Evolutionary conservation across 805 yeast genomes (phyloP).

Genomic region (Brettanomyces naardenensis): DNA sequence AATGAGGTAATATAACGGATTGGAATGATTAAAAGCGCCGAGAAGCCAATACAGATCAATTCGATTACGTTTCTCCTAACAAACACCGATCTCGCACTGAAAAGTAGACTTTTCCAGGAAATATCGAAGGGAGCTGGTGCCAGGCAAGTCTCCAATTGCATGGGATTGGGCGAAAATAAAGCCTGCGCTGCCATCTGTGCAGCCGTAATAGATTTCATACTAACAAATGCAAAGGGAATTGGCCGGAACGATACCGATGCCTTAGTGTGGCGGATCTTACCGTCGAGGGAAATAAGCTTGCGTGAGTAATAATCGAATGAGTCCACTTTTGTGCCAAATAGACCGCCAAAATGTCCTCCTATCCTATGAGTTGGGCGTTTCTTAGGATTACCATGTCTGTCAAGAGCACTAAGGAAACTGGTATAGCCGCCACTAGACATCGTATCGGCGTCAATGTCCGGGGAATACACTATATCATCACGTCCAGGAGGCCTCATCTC

Average conservation of each 20-base stretch:
- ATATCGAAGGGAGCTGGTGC: slow-evolving; percentile 98
- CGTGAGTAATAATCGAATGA: slow-evolving; percentile 28
- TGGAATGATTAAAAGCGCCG: slow-evolving; percentile 45
- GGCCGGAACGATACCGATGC: slow-evolving; percentile 30
- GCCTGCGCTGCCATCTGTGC: slow-evolving; percentile 99
- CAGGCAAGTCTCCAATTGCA: slow-evolving; percentile 69
- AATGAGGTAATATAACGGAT: slow-evolving; percentile 50
- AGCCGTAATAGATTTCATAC: slow-evolving; percentile 88
- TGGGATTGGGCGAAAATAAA: slow-evolving; percentile 81
- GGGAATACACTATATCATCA: slow-evolving; percentile 5
- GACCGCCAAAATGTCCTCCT: slow-evolving; percentile 12
- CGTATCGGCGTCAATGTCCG: slow-evolving; percentile 4
- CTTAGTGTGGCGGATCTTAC: slow-evolving; percentile 28
- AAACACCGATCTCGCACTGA: slow-evolving; percentile 31
- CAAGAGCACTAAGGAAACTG: slow-evolving; percentile 15
- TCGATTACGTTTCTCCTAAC: slow-evolving; percentile 26
- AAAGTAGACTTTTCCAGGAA: slow-evolving; percentile 58
- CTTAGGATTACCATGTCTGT: slow-evolving; percentile 3
- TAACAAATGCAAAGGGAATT: slow-evolving; percentile 57
- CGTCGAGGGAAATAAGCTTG: slow-evolving; percentile 30
- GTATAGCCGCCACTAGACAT: slow-evolving; percentile 8
- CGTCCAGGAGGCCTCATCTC: not conserved
- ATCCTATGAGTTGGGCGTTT: slow-evolving; percentile 15
- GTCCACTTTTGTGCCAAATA: slow-evolving; percentile 24
- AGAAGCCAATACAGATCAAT: slow-evolving; percentile 36